Evolutionary conservation across 202 grass and related monocot species (phyloP).

Genomic region (Brachypodium distachyon): DNA sequence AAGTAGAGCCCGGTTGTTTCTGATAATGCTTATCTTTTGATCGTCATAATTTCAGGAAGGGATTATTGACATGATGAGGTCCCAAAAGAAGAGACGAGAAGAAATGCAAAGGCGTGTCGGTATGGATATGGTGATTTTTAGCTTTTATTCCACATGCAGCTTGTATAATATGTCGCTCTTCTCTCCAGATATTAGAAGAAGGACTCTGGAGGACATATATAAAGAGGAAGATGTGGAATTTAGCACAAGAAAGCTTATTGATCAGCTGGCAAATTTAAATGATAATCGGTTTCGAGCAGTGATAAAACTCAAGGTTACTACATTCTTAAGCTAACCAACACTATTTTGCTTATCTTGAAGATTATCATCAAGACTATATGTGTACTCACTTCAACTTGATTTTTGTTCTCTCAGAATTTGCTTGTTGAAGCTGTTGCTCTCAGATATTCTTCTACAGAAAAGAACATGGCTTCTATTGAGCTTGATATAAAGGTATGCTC

Average conservation of each 20-base stretch:
- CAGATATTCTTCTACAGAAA: conserved; percentile 59
- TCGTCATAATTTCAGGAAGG: conserved; percentile 52
- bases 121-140: conserved; percentile 35
- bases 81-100: conserved; percentile 50
- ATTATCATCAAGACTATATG: neutral
- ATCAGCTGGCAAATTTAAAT: conserved; percentile 56
- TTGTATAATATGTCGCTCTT: conserved; percentile 22
- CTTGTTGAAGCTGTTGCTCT: conserved; percentile 76
- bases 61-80: conserved; percentile 44
- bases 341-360: neutral
- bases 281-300: conserved; percentile 46
- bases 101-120: conserved; percentile 58
- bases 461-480: conserved; percentile 62
- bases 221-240: conserved; percentile 77
- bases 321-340: neutral
- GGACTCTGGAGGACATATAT: conserved; percentile 44
- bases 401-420: conserved; percentile 37
- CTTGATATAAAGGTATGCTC: conserved; percentile 67
- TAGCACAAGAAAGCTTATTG: conserved; percentile 63
- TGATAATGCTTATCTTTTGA: conserved; percentile 8
- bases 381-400: conserved; percentile 8
- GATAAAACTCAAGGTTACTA: conserved; percentile 64
- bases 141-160: conserved; percentile 1
- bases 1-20: neutral
- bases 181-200: conserved; percentile 45